A percentile compares a stretch with the other conserved stretches of the same genome.
Evolutionary conservation across 106 monocot genomes (phyloP).

Genomic region (Acorus gramineus): DNA sequence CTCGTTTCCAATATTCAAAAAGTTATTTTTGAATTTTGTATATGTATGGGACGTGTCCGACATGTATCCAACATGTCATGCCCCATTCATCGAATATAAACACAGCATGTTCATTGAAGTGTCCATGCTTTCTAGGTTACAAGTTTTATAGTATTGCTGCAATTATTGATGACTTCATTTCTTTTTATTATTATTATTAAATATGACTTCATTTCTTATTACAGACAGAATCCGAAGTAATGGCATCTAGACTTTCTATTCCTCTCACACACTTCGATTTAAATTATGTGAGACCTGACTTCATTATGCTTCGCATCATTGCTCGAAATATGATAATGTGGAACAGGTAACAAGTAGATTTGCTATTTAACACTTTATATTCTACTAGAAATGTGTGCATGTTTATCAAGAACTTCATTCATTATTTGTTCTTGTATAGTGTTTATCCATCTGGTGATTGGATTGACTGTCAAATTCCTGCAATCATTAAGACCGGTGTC

Average conservation of each 20-base stretch:
- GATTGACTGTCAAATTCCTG: conserved; percentile 83
- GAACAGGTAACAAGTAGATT: conserved; percentile 45
- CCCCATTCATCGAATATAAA: too few species aligned
- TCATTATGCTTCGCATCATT: conserved; percentile 91
- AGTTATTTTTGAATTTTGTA: too few species aligned
- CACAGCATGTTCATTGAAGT: too few species aligned
- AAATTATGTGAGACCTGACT: conserved; percentile 95
- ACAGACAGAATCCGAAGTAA: conserved; percentile 77
- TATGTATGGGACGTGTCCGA: too few species aligned
- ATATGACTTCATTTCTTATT: conserved; percentile 6
- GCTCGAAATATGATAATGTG: conserved; percentile 88
- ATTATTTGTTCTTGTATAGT: conserved; percentile 19
- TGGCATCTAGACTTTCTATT: conserved; percentile 60
- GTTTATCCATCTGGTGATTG: conserved; percentile 66
- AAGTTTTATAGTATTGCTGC: not conserved
- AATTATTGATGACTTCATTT: not conserved
- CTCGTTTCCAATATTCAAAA: too few species aligned
- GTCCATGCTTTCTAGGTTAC: too few species aligned
- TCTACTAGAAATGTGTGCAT: not conserved
- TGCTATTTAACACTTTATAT: not conserved
- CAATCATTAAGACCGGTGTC: conserved; percentile 44
- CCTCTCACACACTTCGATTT: conserved; percentile 78
- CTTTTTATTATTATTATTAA: too few species aligned
- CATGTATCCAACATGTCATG: too few species aligned
- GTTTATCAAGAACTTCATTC: too few species aligned